These are phyloP conservation scores for Thalassia testudinum DNA, from an alignment of 116 monocot species.

Conservation along the genomic window DNA sequence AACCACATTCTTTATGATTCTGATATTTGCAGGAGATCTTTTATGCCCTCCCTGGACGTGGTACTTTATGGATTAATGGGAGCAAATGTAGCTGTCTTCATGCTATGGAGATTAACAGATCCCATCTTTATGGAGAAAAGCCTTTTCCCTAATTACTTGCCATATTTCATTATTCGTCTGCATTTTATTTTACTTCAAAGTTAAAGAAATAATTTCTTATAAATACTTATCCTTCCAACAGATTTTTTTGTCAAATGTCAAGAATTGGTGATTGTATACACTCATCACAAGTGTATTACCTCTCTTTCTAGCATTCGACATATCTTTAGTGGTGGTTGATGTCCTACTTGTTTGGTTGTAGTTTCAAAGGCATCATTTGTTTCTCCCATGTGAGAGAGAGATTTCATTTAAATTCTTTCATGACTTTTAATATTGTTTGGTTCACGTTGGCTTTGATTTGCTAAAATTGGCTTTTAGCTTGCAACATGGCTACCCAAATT, in stretches of 20 bases:
- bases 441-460: too few relatives aligned
- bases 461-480: too few relatives aligned
- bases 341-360: too few relatives aligned
- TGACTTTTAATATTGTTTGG: too few relatives aligned
- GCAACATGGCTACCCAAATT: too few relatives aligned
- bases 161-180: too few relatives aligned
- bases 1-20: too few relatives aligned
- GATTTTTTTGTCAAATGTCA: slow-evolving; percentile 69
- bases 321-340: too few relatives aligned
- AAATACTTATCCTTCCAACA: slow-evolving; percentile 8
- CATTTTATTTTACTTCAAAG: neutral
- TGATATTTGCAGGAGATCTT: slow-evolving; percentile 15
- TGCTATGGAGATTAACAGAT: slow-evolving; percentile 62
- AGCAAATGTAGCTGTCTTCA: slow-evolving; percentile 59
- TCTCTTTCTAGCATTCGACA: too few relatives aligned
- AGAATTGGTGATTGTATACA: slow-evolving; percentile 57
- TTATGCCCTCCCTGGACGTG: slow-evolving; percentile 14
- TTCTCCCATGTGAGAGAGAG: too few relatives aligned
- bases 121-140: slow-evolving; percentile 59
- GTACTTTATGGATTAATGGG: slow-evolving; percentile 52
- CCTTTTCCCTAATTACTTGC: slow-evolving; percentile 13
- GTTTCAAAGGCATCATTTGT: too few relatives aligned
- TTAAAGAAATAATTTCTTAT: neutral
- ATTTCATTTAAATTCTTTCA: too few relatives aligned
- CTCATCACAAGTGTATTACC: slow-evolving; percentile 81